Conservation (phyloP, 2,329 filamentous ascomycete genomes). For the Fusarium sp. region DNA sequence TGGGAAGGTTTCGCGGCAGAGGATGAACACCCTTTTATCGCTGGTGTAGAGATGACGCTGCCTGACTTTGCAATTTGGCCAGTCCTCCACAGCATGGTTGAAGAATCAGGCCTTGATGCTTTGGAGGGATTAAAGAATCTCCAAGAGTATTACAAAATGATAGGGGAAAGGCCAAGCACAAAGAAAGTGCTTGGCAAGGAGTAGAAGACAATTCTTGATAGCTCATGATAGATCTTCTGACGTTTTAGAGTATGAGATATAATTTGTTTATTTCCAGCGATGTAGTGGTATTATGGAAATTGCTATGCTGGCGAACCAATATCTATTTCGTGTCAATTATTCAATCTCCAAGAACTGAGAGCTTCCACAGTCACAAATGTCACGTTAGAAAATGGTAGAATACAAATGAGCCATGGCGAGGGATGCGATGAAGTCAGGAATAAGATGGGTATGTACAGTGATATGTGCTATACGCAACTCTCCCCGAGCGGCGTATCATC, state of each 20-base stretch:
- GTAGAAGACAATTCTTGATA: not conserved
- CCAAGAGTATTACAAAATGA: slow-evolving; percentile 52
- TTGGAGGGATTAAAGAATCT: slow-evolving; percentile 50
- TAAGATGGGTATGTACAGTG: not conserved
- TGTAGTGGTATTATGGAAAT: not conserved
- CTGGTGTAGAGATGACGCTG: slow-evolving; percentile 55
- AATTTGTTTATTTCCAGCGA: not conserved
- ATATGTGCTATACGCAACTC: not conserved
- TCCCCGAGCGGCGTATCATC: not conserved
- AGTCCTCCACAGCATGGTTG: slow-evolving; percentile 60
- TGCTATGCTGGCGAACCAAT: not conserved
- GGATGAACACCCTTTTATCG: slow-evolving; percentile 56
- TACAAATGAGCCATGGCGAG: not conserved
- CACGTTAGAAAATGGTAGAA: not conserved
- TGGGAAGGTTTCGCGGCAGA: slow-evolving; percentile 55
- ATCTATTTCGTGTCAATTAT: slow-evolving; percentile 10
- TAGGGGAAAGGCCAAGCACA: slow-evolving; percentile 39
- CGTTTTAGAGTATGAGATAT: too few relatives aligned
- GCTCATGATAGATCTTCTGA: not conserved
- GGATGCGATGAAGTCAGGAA: not conserved
- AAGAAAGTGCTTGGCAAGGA: slow-evolving; percentile 40
- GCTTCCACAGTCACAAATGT: not conserved
- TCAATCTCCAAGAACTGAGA: not conserved
- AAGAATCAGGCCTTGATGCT: slow-evolving; percentile 47
- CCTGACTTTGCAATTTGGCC: slow-evolving; percentile 70